Conservation (phyloP, 345 rosid genomes). For the Hibiscus syriacus region DNA sequence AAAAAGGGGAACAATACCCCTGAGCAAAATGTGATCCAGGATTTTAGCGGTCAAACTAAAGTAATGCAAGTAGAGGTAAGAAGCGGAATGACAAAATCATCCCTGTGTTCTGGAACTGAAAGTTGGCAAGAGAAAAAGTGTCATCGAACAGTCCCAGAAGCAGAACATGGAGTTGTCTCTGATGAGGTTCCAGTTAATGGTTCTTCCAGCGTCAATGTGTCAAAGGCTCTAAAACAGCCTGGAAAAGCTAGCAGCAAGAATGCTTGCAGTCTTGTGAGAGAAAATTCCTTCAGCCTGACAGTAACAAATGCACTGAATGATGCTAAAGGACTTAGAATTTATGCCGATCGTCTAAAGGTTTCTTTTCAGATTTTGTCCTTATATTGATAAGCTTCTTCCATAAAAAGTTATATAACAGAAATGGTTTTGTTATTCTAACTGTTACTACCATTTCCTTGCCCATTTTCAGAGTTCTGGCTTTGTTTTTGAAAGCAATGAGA, state of each 20-base stretch:
- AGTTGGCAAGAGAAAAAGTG: slow-evolving; percentile 11
- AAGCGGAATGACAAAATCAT: slow-evolving; percentile 12
- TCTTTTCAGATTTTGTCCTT: slow-evolving; percentile 6
- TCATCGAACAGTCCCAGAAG: slow-evolving; percentile 11
- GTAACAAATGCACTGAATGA: slow-evolving; percentile 42
- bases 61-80: slow-evolving; percentile 18
- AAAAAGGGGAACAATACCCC: slow-evolving; percentile 9
- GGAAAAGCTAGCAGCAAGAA: too few relatives aligned
- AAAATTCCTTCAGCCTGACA: slow-evolving; percentile 30
- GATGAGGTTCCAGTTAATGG: slow-evolving; percentile 26
- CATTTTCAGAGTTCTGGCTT: slow-evolving; percentile 42
- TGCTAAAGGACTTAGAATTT: slow-evolving; percentile 44
- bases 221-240: slow-evolving; percentile 22
- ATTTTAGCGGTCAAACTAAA: slow-evolving; percentile 16
- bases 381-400: slow-evolving; percentile 9
- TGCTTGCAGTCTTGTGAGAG: slow-evolving; percentile 26
- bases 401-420: background rate
- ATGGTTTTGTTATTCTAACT: slow-evolving; percentile 14
- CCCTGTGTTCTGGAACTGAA: slow-evolving; percentile 9
- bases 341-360: slow-evolving; percentile 65
- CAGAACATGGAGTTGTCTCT: slow-evolving; percentile 9
- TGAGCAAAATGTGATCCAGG: slow-evolving; percentile 14
- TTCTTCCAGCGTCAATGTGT: slow-evolving; percentile 22
- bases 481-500: slow-evolving; percentile 54
- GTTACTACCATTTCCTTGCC: slow-evolving; percentile 18